Base-by-base conservation (phyloP, 371 early-diverging fungal species). In the Spiromyces aspiralis region DNA sequence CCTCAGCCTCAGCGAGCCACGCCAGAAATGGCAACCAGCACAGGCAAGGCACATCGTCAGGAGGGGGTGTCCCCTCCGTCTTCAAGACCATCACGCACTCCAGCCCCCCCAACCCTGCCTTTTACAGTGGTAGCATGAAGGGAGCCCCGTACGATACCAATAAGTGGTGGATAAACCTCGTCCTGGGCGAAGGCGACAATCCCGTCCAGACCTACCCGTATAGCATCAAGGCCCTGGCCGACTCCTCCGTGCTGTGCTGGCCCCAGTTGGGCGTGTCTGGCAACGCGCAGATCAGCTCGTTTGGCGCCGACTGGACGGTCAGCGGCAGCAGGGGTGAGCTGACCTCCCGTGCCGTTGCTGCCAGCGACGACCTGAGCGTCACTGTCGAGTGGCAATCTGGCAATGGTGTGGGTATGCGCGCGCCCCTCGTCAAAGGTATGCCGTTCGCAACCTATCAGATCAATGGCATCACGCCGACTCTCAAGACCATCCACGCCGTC, bases 101-200 rank as follows among this genome's bases (percentile, higher is more conserved):
- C 6, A 35, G 35, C 35, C 35, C 35, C 6, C 35, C 35, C 6
- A 35, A 35, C 35, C 25, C 20, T 24, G n/a, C 3, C 12, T 45
- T 51, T 19, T 51, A 47, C 45, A 6, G 20, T 3, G 4, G 20
- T 25, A 6, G 12, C 12, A 45, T 45, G 1, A 16, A 24, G 12
- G 24, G n/a, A 22, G n/a, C n/a, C n/a, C 56, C 67, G 0, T 27
- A 57, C n/a, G 69, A 62, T 0, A 73, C 73, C 13, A 73, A 67
- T 49, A 47, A 52, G 22, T 73, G 73, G 73, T 73, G 73, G 73
- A 55, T 65, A 25, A 73, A 73, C 50, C 58, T 73, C 12, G 49
- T 64, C 0, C 24, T 70, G 16, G 60, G 57, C 23, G 25, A 48
- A 0, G 73, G 71, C 13, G 61, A 57, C 43, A 53, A 66, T 23